These are phyloP conservation scores for Thinopyrum elongatum DNA, from an alignment of 176 grass and related monocot species.

Conservation along the genomic window DNA sequence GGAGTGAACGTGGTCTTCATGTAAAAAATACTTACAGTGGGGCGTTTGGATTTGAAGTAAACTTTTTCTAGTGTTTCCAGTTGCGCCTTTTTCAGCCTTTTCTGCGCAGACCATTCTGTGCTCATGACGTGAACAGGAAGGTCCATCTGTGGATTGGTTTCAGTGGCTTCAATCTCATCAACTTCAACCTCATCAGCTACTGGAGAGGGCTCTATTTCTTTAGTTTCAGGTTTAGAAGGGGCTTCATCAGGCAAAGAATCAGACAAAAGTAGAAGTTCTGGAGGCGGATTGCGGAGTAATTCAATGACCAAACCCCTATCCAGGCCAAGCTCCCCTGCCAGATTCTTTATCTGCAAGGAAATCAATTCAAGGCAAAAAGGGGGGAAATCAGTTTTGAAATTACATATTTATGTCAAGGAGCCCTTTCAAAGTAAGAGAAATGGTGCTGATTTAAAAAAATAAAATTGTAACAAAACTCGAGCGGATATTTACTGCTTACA, in stretches of 20 bases:
- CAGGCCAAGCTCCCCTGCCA: slow-evolving; percentile 74
- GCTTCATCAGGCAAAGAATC: slow-evolving; percentile 81
- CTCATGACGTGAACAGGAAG: slow-evolving; percentile 63
- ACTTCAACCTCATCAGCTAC: slow-evolving; percentile 18
- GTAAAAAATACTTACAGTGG: slow-evolving; percentile 62
- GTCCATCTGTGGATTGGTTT: slow-evolving; percentile 39
- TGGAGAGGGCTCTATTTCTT: slow-evolving; percentile 21
- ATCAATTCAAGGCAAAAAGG: slow-evolving; percentile 17
- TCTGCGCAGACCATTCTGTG: slow-evolving; percentile 52
- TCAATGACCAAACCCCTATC: slow-evolving; percentile 81
- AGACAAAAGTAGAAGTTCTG: slow-evolving; percentile 86
- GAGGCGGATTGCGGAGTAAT: slow-evolving; percentile 88
- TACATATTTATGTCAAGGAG: neutral
- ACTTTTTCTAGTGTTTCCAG: slow-evolving; percentile 82
- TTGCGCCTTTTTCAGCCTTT: slow-evolving; percentile 83
- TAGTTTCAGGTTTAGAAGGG: slow-evolving; percentile 46
- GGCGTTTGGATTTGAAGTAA: slow-evolving; percentile 71
- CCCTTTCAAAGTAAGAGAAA: neutral
- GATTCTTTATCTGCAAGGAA: slow-evolving; percentile 76
- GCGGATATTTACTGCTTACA: slow-evolving; percentile 44
- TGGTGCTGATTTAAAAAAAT: neutral
- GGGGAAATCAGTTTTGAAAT: slow-evolving; percentile 24
- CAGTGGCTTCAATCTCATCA: slow-evolving; percentile 32
- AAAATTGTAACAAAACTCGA: neutral
- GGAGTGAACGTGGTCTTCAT: neutral